Evolutionary conservation across 2,329 filamentous ascomycete genomes (phyloP).

Genomic region (Beauveria sp.): DNA sequence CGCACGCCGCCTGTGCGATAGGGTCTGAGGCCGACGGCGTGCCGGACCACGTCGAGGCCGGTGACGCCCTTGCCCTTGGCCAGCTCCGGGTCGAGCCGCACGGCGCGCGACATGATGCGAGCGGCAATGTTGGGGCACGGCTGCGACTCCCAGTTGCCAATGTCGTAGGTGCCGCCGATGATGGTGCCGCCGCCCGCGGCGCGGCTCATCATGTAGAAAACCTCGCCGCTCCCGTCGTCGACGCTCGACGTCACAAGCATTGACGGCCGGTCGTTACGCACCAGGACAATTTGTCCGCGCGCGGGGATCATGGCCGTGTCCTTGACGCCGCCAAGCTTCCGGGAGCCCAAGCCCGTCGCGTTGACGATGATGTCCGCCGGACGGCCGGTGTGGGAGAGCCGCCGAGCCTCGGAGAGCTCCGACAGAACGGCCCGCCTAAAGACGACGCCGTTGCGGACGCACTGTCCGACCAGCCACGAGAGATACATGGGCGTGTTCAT

Average conservation of each 20-base stretch:
- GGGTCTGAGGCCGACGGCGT: conserved; percentile 76
- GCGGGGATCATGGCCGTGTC: conserved; percentile 67
- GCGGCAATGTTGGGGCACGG: conserved; percentile 72
- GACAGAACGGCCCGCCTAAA: conserved; percentile 54
- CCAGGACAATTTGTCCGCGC: conserved; percentile 76
- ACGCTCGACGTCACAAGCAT: conserved; percentile 67
- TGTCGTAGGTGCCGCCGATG: conserved; percentile 77
- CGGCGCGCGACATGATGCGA: conserved; percentile 75
- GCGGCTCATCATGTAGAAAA: conserved; percentile 75
- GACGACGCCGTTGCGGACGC: conserved; percentile 62
- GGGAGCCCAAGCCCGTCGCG: conserved; percentile 71
- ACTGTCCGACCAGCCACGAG: conserved; percentile 76
- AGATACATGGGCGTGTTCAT: conserved; percentile 88
- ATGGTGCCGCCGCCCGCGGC: conserved; percentile 75
- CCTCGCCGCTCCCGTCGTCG: conserved; percentile 65
- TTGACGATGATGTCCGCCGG: conserved; percentile 70
- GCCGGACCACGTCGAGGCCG: conserved; percentile 66
- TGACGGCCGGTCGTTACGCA: conserved; percentile 65
- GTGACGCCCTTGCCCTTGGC: conserved; percentile 60
- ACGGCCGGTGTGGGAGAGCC: conserved; percentile 42
- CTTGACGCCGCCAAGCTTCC: conserved; percentile 70
- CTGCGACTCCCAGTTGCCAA: conserved; percentile 69
- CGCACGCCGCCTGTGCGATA: conserved; percentile 65
- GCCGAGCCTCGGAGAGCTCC: conserved; percentile 65
- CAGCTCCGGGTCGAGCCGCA: conserved; percentile 57